These are phyloP conservation scores for Penicillium janthinellum DNA, from an alignment of 2,329 filamentous ascomycete genomes.

Conservation along the genomic window DNA sequence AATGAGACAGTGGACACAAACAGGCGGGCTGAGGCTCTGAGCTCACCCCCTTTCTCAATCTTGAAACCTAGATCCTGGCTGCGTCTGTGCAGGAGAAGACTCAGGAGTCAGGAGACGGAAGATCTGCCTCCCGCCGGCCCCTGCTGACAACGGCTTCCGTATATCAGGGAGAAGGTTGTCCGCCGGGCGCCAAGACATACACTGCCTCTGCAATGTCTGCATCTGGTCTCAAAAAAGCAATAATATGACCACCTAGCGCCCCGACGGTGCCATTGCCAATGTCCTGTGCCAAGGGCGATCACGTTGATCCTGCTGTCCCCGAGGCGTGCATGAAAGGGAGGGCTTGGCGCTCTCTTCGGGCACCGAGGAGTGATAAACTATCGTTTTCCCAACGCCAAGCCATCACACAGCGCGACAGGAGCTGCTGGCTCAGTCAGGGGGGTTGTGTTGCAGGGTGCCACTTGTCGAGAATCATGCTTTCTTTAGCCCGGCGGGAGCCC, in stretches of 20 bases:
- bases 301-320: slow-evolving; percentile 17
- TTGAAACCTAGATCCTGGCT: background rate
- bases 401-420: slow-evolving; percentile 9
- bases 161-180: background rate
- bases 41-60: background rate
- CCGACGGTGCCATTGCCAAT: slow-evolving; percentile 14
- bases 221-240: background rate
- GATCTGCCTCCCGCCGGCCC: background rate
- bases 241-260: background rate
- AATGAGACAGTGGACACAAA: background rate
- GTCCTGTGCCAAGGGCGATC: slow-evolving; percentile 23
- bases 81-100: slow-evolving; percentile 1
- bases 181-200: slow-evolving; percentile 15
- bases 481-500: background rate
- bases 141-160: background rate
- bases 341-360: slow-evolving; percentile 11
- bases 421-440: background rate
- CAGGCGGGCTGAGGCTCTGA: too few relatives aligned
- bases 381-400: slow-evolving; percentile 17
- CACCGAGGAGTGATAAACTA: background rate
- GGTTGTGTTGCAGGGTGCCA: background rate
- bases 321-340: slow-evolving; percentile 2
- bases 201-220: background rate
- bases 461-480: background rate
- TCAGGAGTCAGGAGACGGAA: slow-evolving; percentile 3